Percentiles rank a stretch among this genome's conserved stretches.
Evolutionary conservation across 345 rosid species (phyloP).

Genomic region (Lenwebbia sp.): DNA sequence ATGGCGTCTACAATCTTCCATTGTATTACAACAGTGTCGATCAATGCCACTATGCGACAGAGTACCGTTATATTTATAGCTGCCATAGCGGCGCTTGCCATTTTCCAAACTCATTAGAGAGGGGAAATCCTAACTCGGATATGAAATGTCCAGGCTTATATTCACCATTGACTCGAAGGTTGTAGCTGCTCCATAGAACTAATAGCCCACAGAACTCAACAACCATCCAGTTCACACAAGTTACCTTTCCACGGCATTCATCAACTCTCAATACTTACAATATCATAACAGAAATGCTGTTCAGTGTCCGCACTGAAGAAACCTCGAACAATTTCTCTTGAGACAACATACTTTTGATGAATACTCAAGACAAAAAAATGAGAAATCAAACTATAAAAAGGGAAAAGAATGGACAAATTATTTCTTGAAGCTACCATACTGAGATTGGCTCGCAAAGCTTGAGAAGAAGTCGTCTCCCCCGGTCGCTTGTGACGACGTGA

Average conservation of each 20-base stretch:
- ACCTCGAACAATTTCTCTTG: neutral
- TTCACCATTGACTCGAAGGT: neutral
- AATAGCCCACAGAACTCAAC: neutral
- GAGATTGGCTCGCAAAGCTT: constrained; percentile 50
- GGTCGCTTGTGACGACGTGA: constrained; percentile 23
- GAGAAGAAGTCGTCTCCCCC: constrained; percentile 62
- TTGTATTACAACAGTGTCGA: neutral
- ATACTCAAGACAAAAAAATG: neutral
- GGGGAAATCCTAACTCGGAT: neutral
- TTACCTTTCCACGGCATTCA: neutral
- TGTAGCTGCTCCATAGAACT: neutral
- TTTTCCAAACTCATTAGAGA: neutral
- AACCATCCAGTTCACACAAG: neutral
- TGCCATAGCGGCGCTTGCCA: neutral
- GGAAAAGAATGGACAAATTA: constrained; percentile 10
- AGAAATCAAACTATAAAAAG: neutral
- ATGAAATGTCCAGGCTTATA: neutral
- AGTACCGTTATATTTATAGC: neutral
- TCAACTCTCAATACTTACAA: neutral
- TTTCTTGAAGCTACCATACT: constrained; percentile 51
- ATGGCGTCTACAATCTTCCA: neutral
- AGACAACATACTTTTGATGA: neutral
- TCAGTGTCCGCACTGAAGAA: neutral
- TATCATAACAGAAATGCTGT: neutral
- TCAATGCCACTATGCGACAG: neutral